Percentiles rank a stretch among this genome's conserved stretches.
Conservation (phyloP, 139 green algal genomes). For the Chlamydomonas asymmetrica region DNA sequence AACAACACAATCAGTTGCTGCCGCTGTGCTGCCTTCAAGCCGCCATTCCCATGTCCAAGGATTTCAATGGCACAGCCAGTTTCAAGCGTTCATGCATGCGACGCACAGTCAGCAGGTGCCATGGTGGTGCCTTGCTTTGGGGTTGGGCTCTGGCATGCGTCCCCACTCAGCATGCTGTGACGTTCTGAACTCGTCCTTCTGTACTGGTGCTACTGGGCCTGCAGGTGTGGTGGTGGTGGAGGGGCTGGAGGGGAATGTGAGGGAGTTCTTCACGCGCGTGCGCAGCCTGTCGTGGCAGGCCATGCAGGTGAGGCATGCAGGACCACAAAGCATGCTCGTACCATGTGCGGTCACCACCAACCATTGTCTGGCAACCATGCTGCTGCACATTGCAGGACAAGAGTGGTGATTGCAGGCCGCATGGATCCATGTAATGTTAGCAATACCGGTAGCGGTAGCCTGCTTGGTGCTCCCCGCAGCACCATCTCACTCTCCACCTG, state of each 20-base stretch:
- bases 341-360: background rate
- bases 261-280: conserved; percentile 49
- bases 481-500: too few species aligned
- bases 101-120: background rate
- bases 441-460: too few species aligned
- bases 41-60: background rate
- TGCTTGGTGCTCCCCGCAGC: too few species aligned
- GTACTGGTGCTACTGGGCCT: background rate
- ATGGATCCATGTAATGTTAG: too few species aligned
- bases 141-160: background rate
- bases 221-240: conserved; percentile 43
- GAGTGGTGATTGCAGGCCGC: background rate
- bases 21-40: background rate
- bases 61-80: background rate
- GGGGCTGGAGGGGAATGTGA: conserved; percentile 34
- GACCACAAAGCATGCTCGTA: background rate
- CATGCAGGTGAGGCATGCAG: conserved; percentile 46
- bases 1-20: conserved; percentile 2
- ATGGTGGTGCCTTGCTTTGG: background rate
- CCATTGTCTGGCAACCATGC: background rate
- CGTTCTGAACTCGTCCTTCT: too few species aligned
- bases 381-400: background rate
- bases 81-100: too few species aligned
- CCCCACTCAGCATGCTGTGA: background rate
- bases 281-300: conserved; percentile 55